phyloP scores from a whole-genome alignment of 2,329 filamentous ascomycete species.

The Neurospora sp. region DNA sequence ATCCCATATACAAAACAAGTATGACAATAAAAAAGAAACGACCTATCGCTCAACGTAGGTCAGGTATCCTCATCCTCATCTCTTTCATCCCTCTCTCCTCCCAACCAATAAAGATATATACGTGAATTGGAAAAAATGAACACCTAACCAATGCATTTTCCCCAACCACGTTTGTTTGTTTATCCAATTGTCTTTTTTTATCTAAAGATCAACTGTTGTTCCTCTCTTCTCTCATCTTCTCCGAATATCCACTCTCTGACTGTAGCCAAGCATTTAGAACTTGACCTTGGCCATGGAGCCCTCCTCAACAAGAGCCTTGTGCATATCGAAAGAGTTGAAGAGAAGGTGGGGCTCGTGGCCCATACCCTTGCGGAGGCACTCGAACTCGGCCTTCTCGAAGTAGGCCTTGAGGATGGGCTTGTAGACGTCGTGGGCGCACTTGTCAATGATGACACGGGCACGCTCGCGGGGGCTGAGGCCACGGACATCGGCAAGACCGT shows the following conservation, averaged over 20 bases:
- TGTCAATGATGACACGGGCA: conserved; percentile 74
- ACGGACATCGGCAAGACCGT: conserved; percentile 75
- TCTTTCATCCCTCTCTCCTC: background rate
- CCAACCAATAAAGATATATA: background rate
- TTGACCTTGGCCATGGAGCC: conserved; percentile 78
- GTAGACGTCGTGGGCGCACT: conserved; percentile 81
- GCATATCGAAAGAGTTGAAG: conserved; percentile 83
- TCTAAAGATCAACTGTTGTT: background rate
- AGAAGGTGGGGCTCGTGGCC: conserved; percentile 84
- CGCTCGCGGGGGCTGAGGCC: conserved; percentile 72
- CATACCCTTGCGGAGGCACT: conserved; percentile 79
- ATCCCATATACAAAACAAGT: background rate
- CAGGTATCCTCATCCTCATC: background rate
- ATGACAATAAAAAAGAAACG: background rate
- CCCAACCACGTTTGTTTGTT: background rate
- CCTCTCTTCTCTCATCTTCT: background rate
- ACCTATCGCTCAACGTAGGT: background rate
- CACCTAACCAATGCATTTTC: background rate
- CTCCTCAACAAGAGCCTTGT: conserved; percentile 70
- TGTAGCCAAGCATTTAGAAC: conserved; percentile 1
- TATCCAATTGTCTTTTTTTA: background rate
- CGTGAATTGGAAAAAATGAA: background rate
- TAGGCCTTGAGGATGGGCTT: conserved; percentile 73
- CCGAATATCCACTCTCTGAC: background rate
- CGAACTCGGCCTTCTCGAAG: conserved; percentile 75